Percentiles rank a stretch among this genome's conserved stretches.
phyloP scores from a whole-genome alignment of 306 rosid species.

The Dryas drummondii region DNA sequence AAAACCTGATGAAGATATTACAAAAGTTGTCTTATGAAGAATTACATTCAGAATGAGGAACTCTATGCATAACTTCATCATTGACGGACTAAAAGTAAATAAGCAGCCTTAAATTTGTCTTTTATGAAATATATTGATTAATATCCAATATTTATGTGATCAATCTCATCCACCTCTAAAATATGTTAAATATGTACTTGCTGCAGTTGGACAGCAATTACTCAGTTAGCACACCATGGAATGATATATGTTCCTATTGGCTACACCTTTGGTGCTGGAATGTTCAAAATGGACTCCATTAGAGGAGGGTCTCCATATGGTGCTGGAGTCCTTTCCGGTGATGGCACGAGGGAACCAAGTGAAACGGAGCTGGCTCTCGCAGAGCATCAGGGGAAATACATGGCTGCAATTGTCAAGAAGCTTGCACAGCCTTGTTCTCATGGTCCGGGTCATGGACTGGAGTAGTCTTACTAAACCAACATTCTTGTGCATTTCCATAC shows the following conservation, averaged over 20 bases:
- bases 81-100: background rate
- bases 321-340: slow-evolving; percentile 68
- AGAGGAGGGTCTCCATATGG: slow-evolving; percentile 87
- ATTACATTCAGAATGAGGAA: background rate
- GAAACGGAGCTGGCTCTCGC: slow-evolving; percentile 63
- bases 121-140: background rate
- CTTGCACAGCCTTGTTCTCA: slow-evolving; percentile 29
- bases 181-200: background rate
- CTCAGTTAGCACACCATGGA: slow-evolving; percentile 79
- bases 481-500: slow-evolving; percentile 9
- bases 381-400: slow-evolving; percentile 72
- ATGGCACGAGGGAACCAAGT: slow-evolving; percentile 63
- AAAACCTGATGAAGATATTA: background rate
- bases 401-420: slow-evolving; percentile 64
- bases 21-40: background rate
- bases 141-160: background rate
- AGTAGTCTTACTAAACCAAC: background rate
- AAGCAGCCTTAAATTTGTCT: background rate
- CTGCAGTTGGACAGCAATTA: slow-evolving; percentile 82
- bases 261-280: slow-evolving; percentile 65
- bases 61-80: background rate
- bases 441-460: slow-evolving; percentile 1
- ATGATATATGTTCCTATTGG: slow-evolving; percentile 85
- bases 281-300: slow-evolving; percentile 58
- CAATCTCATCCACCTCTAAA: background rate